These are phyloP conservation scores for Kodamaea kakaduensis DNA, from an alignment of 805 yeast species.

Conservation along the genomic window DNA sequence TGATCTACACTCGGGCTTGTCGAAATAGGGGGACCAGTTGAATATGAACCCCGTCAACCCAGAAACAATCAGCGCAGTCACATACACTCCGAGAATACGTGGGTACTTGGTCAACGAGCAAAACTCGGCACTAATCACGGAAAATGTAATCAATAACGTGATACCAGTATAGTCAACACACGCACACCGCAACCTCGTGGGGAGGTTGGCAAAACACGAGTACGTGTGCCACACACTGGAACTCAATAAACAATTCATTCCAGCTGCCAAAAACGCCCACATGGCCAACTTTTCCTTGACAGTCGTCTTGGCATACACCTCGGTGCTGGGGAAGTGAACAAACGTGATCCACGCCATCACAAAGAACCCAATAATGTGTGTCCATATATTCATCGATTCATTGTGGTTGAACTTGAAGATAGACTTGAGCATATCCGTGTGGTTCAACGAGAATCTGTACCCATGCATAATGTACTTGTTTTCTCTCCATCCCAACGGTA, in stretches of 20 bases:
- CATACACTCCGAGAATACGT: slow-evolving; percentile 43
- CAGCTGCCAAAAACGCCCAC: slow-evolving; percentile 64
- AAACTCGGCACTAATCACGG: slow-evolving; percentile 83
- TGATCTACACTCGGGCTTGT: slow-evolving; percentile 78
- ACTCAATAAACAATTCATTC: slow-evolving; percentile 70
- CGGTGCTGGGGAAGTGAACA: slow-evolving; percentile 61
- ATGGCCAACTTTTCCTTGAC: slow-evolving; percentile 49
- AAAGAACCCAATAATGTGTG: slow-evolving; percentile 72
- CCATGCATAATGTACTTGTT: slow-evolving; percentile 82
- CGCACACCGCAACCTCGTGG: slow-evolving; percentile 69
- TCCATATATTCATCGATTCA: slow-evolving; percentile 91
- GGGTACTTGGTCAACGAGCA: slow-evolving; percentile 66
- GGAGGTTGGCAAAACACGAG: slow-evolving; percentile 64
- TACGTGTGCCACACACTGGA: slow-evolving; percentile 92
- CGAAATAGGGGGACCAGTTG: slow-evolving; percentile 93
- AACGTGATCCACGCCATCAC: slow-evolving; percentile 53
- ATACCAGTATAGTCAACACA: slow-evolving; percentile 96
- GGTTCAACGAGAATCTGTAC: slow-evolving; percentile 73
- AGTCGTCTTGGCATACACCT: slow-evolving; percentile 39
- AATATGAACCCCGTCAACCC: slow-evolving; percentile 71
- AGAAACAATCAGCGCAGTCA: slow-evolving; percentile 57
- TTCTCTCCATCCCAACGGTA: slow-evolving; percentile 92
- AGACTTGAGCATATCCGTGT: slow-evolving; percentile 54
- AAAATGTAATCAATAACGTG: slow-evolving; percentile 82
- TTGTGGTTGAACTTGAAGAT: slow-evolving; percentile 65